Base-by-base conservation (phyloP, 129 eudicot species). In the Silybum marianum region DNA sequence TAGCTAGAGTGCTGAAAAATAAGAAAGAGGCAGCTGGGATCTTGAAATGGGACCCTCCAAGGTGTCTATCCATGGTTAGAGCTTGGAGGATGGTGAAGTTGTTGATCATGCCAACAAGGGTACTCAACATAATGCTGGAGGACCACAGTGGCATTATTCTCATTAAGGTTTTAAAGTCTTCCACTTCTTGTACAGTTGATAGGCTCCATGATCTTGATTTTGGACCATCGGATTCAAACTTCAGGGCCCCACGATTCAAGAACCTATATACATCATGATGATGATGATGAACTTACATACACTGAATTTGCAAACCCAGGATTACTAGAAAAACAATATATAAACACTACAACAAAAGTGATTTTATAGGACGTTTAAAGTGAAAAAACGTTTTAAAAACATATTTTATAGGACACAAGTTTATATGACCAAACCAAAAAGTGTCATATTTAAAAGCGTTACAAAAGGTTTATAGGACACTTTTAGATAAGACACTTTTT, bases 121-220 rank as follows among this genome's bases (percentile, higher is more conserved):
- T 83, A 66, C 84, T 76, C 40, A 85, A 72, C 22, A 86, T 32
- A 68, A 88, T 67, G 19, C 86, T 78, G 1, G 89, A 36, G 3
- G 89, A 80, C 91, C 92, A 93, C 8, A 90, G n/a, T 81, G 93
- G 93, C 46, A 85, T 46, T 26, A 90, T 82, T 83, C 80, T 83
- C 71, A 92, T 81, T 14, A 92, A 34, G 21, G 83, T 77, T 86
- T 92, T 90, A 0, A 92, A 78, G 75, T 92, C 95, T 87, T 92
- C 97, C 25, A 90, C 95, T 90, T 92, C 89, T 87, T 87, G 84
- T 16, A 92, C 90, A 2, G 88, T 88, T 80, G 95, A 85, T 75
- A 87, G 74, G 60, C 80, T 93, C 97, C 93, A 90, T 74, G 89
- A 84, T 75, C 82, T 86, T 46, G 80, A 67, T 0, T 48, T 80